These are phyloP conservation scores for Fusarium pininemorale DNA, from an alignment of 2,329 filamentous ascomycete species.

Conservation along the genomic window DNA sequence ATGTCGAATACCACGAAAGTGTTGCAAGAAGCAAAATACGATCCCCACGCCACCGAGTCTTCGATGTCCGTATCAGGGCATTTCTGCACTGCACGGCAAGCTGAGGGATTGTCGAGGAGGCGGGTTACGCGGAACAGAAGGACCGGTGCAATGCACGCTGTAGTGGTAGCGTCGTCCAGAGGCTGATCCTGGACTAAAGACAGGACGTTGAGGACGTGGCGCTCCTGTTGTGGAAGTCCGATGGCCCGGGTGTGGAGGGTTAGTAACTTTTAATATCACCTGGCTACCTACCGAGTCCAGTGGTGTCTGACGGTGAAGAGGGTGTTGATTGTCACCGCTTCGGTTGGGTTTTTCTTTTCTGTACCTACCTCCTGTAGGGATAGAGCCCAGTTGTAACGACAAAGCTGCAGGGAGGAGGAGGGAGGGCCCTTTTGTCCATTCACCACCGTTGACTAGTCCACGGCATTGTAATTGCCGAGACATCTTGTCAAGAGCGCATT, in stretches of 20 bases:
- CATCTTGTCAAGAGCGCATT: background rate
- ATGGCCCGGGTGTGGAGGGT: constrained; percentile 16
- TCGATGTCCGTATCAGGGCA: constrained; percentile 14
- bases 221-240: constrained; percentile 8
- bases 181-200: constrained; percentile 20
- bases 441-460: background rate
- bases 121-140: constrained; percentile 20
- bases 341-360: background rate
- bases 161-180: constrained; percentile 15
- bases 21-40: constrained; percentile 22
- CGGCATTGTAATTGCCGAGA: constrained; percentile 11
- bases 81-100: background rate
- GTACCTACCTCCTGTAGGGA: background rate
- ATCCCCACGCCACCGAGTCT: constrained; percentile 2
- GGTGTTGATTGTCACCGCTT: background rate
- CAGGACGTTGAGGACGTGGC: constrained; percentile 27
- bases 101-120: constrained; percentile 7
- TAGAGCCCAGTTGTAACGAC: background rate
- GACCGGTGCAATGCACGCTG: constrained; percentile 9
- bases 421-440: background rate
- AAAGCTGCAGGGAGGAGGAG: background rate
- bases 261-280: constrained; percentile 6
- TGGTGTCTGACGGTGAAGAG: background rate
- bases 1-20: background rate
- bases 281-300: background rate